A percentile compares a stretch with the other conserved stretches of the same genome.
These are phyloP conservation scores for Sphaerosporella brunnea DNA, from an alignment of 495 filamentous ascomycete genomes.

Conservation along the genomic window DNA sequence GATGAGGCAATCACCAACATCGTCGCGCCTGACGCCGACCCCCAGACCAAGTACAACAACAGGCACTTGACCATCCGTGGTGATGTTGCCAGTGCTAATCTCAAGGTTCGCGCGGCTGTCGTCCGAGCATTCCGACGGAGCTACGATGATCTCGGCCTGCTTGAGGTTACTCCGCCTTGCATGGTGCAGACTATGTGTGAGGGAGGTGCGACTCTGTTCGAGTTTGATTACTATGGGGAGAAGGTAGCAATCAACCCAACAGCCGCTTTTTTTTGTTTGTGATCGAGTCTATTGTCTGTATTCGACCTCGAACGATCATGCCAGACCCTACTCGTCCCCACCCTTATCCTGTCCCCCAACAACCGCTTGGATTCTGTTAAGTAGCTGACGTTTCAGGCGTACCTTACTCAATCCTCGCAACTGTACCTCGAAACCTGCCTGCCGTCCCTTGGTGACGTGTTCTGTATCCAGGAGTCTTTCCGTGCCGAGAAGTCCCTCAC, in stretches of 20 bases:
- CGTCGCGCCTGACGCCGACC: constrained; percentile 63
- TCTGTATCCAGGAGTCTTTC: constrained; percentile 97
- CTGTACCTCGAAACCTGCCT: constrained; percentile 94
- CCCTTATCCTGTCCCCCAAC: no score
- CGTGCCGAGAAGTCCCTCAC: constrained; percentile 92
- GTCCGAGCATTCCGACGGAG: constrained; percentile 66
- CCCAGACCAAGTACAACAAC: constrained; percentile 67
- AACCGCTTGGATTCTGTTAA: no score
- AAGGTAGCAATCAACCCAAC: no score
- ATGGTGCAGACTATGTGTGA: constrained; percentile 99
- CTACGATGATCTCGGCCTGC: constrained; percentile 60
- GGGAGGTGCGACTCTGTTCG: constrained; percentile 86
- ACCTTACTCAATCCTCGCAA: constrained; percentile 92
- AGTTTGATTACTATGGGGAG: constrained; percentile 86
- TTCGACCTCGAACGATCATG: no score
- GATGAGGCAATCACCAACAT: constrained; percentile 88
- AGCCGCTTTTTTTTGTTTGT: no score
- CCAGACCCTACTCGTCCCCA: no score
- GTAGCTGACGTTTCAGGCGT: no score
- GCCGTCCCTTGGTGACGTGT: constrained; percentile 79
- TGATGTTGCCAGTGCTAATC: constrained; percentile 67
- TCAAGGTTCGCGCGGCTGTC: constrained; percentile 78
- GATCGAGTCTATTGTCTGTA: no score
- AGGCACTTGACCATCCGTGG: constrained; percentile 83
- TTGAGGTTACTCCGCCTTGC: constrained; percentile 80